These are phyloP conservation scores for Phytophthora tubulina DNA, from an alignment of 352 stramenopile genomes.

Conservation along the genomic window DNA sequence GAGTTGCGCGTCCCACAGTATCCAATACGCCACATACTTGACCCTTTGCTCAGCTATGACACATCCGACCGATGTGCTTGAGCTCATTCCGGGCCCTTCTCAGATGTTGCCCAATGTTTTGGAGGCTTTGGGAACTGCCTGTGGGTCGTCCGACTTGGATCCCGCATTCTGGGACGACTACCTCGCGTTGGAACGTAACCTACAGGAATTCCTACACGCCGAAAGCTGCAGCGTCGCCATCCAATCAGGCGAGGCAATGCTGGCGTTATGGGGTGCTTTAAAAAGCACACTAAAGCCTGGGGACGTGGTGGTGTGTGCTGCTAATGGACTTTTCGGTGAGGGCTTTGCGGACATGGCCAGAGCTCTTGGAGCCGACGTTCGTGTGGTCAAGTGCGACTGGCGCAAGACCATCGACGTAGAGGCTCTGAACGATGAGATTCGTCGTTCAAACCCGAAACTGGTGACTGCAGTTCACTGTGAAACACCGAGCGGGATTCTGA, in stretches of 20 bases:
- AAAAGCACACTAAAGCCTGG: conserved; percentile 54
- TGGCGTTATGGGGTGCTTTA: conserved; percentile 61
- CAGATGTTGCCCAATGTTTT: conserved; percentile 55
- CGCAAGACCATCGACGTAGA: conserved; percentile 48
- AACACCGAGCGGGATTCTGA: conserved; percentile 59
- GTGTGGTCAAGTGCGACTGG: conserved; percentile 53
- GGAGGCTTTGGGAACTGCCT: conserved; percentile 36
- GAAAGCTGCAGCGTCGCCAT: conserved; percentile 51
- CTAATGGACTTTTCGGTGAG: conserved; percentile 60
- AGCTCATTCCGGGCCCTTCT: conserved; percentile 53
- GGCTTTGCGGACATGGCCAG: conserved; percentile 63
- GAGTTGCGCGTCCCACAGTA: not conserved
- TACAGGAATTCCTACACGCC: conserved; percentile 52
- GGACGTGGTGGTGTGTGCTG: conserved; percentile 56
- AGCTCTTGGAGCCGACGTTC: conserved; percentile 50
- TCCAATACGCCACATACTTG: conserved; percentile 17
- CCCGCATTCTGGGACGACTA: conserved; percentile 67
- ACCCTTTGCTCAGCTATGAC: conserved; percentile 4
- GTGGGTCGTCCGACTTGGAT: conserved; percentile 62
- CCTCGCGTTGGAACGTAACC: conserved; percentile 43
- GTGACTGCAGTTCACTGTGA: conserved; percentile 69
- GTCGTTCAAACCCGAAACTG: conserved; percentile 51
- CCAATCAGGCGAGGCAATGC: conserved; percentile 69
- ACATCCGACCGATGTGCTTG: conserved; percentile 24
- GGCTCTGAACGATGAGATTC: conserved; percentile 49